These are phyloP conservation scores for Beta corolliflora DNA, from an alignment of 179 eudicot genomes.

Conservation along the genomic window DNA sequence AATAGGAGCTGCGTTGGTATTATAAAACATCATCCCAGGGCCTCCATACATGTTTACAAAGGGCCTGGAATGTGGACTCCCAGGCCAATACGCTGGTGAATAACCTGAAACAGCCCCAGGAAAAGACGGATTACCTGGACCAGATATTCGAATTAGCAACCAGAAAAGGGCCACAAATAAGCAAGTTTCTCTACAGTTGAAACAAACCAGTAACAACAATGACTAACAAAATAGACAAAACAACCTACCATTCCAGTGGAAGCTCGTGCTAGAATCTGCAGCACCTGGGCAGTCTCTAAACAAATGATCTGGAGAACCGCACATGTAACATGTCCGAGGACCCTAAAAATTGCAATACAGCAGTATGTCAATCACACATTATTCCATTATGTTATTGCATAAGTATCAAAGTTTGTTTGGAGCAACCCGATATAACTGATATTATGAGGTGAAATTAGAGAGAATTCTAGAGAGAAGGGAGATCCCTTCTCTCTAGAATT, in stretches of 20 bases:
- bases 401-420: background rate
- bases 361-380: background rate
- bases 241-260: slow-evolving; percentile 32
- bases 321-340: slow-evolving; percentile 59
- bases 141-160: slow-evolving; percentile 14
- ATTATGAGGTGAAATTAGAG: too few species aligned
- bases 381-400: background rate
- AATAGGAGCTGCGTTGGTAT: slow-evolving; percentile 33
- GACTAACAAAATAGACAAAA: slow-evolving; percentile 25
- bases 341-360: slow-evolving; percentile 38
- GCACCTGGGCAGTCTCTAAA: slow-evolving; percentile 65
- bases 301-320: slow-evolving; percentile 77
- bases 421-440: too few species aligned
- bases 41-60: slow-evolving; percentile 48
- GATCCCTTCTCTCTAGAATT: too few species aligned
- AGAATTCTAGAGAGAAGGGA: too few species aligned
- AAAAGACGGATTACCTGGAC: slow-evolving; percentile 41
- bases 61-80: slow-evolving; percentile 42
- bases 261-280: slow-evolving; percentile 35
- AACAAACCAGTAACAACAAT: background rate
- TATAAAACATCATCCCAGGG: slow-evolving; percentile 59
- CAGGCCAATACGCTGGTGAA: slow-evolving; percentile 60
- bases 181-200: background rate
- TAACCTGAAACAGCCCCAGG: slow-evolving; percentile 49
- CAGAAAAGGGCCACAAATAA: slow-evolving; percentile 1